phyloP scores from a whole-genome alignment of 1,139 yeast species.

The Eremothecium sinecaudum region DNA sequence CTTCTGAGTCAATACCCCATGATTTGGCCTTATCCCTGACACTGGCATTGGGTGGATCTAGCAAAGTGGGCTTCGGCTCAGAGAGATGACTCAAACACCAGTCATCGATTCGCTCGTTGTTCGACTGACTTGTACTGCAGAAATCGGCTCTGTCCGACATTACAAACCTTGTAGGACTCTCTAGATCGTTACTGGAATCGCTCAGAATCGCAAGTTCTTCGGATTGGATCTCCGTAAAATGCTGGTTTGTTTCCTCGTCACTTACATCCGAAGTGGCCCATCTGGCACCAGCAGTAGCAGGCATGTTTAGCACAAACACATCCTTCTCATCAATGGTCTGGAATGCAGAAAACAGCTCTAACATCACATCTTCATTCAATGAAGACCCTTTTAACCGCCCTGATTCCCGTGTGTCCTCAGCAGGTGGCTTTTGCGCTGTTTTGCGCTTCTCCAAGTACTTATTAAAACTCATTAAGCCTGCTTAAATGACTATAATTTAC shows the following conservation, averaged over 20 bases:
- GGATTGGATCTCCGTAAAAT: constrained; percentile 7
- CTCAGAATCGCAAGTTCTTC: constrained; percentile 18
- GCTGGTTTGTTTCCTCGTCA: constrained; percentile 8
- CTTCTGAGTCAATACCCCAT: constrained; percentile 12
- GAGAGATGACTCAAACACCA: constrained; percentile 15
- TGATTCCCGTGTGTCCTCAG: not conserved
- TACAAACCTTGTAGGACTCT: constrained; percentile 3
- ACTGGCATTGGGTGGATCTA: constrained; percentile 8
- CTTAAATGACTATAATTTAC: no score
- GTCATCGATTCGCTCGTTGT: constrained; percentile 16
- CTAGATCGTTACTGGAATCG: constrained; percentile 12
- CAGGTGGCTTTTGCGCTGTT: not conserved
- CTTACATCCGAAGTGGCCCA: constrained; percentile 8
- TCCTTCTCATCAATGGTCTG: constrained; percentile 8
- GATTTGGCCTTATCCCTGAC: constrained; percentile 13
- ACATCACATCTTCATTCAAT: no score
- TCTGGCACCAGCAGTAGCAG: no score
- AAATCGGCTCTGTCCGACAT: constrained; percentile 1
- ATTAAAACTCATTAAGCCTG: constrained; percentile 15
- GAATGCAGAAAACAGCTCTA: not conserved
- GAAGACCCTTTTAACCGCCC: no score
- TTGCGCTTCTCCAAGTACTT: constrained; percentile 9
- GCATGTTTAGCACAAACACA: no score
- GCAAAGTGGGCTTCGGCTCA: not conserved
- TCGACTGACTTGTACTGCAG: constrained; percentile 5